These are phyloP conservation scores for Fistulinella prunicolor DNA, from an alignment of 768 basidiomycete genomes.

Conservation along the genomic window DNA sequence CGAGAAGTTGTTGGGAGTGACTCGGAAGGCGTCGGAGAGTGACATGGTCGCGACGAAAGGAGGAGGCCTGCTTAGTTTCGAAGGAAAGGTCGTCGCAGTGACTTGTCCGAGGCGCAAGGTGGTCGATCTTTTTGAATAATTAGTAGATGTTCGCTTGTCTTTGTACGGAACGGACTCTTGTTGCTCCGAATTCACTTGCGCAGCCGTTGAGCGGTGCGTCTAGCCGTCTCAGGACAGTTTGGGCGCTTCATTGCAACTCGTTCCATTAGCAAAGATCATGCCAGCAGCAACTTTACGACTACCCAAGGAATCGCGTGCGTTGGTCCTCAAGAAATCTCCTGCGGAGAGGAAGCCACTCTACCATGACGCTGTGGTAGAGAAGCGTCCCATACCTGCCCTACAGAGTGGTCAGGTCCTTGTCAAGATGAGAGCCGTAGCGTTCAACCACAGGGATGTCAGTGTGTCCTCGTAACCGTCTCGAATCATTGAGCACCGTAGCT, in stretches of 20 bases:
- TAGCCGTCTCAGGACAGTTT: too few species aligned
- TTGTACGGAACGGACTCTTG: too few species aligned
- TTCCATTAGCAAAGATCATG: too few species aligned
- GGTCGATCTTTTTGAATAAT: conserved; percentile 36
- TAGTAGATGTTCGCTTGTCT: too few species aligned
- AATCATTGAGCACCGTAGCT: not conserved
- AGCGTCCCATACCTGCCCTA: conserved; percentile 48
- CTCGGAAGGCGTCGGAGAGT: conserved; percentile 6
- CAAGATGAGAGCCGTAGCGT: conserved; percentile 63
- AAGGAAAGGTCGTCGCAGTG: conserved; percentile 44
- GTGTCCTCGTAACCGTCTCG: not conserved
- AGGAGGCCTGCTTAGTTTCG: conserved; percentile 41
- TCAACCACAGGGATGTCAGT: conserved; percentile 74
- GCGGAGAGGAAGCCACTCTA: conserved; percentile 41
- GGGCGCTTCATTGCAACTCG: too few species aligned
- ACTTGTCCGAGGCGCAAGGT: conserved; percentile 34
- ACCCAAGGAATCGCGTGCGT: conserved; percentile 45
- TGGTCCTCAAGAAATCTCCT: conserved; percentile 47
- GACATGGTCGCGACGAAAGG: conserved; percentile 43
- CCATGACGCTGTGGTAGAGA: conserved; percentile 55
- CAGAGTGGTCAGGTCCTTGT: conserved; percentile 61
- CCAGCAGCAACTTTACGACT: conserved; percentile 10
- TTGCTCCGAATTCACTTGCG: too few species aligned
- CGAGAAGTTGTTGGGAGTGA: conserved; percentile 41
- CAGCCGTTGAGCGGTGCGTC: too few species aligned